Evolutionary conservation across 2,329 filamentous ascomycete species (phyloP).

Genomic region (Alternaria conjuncta): DNA sequence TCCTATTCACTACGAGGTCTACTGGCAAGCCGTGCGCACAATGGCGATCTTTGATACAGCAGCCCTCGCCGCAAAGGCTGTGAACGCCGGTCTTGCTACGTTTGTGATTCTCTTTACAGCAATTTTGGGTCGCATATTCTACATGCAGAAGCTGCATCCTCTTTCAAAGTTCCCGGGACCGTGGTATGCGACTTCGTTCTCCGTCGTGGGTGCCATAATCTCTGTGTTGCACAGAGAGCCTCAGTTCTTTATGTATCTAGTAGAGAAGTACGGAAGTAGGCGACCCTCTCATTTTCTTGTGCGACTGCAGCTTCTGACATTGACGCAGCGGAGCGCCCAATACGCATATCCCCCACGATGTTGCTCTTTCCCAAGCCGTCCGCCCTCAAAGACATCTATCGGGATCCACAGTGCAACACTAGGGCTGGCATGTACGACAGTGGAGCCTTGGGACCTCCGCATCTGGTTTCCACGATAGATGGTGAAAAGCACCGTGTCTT

Average conservation of each 20-base stretch:
- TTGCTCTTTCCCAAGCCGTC: conserved; percentile 47
- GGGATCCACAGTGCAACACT: conserved; percentile 46
- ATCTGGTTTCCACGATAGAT: conserved; percentile 44
- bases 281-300: background rate
- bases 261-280: conserved; percentile 39
- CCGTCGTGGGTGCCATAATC: conserved; percentile 36
- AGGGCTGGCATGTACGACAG: conserved; percentile 47
- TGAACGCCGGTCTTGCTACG: conserved; percentile 4
- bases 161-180: conserved; percentile 53
- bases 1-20: background rate
- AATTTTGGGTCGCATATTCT: conserved; percentile 32
- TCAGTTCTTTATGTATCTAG: conserved; percentile 37
- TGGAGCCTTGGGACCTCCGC: conserved; percentile 46
- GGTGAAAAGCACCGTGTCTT: conserved; percentile 44
- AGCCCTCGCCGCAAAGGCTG: background rate
- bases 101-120: conserved; percentile 10
- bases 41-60: background rate
- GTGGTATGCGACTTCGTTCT: conserved; percentile 46
- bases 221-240: conserved; percentile 37
- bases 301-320: background rate
- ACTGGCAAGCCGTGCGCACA: background rate
- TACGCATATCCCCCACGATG: conserved; percentile 49
- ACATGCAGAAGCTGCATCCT: conserved; percentile 52
- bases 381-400: conserved; percentile 51
- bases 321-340: conserved; percentile 36